Conservation (phyloP, 495 filamentous ascomycete species). For the Xanthoparmelia taractica region DNA sequence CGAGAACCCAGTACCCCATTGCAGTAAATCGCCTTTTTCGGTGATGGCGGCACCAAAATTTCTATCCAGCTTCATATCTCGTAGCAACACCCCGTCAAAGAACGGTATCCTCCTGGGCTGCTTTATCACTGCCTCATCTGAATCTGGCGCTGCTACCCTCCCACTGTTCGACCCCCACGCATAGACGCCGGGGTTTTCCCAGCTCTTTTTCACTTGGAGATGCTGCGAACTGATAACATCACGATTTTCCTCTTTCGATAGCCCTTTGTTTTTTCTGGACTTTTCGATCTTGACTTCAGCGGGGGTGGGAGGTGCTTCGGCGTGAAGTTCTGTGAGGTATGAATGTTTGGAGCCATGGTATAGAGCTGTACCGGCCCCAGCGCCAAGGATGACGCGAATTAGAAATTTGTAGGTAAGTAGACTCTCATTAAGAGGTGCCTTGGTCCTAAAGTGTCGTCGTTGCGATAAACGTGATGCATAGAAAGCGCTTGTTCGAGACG, state of each 20-base stretch:
- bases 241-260: constrained; percentile 58
- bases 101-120: constrained; percentile 68
- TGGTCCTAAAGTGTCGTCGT: constrained; percentile 11
- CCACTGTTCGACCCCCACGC: constrained; percentile 89
- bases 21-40: constrained; percentile 80
- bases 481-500: constrained; percentile 9
- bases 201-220: constrained; percentile 76
- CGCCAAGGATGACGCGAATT: constrained; percentile 7
- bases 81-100: constrained; percentile 76
- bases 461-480: constrained; percentile 3
- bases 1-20: constrained; percentile 81
- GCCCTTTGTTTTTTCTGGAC: constrained; percentile 39
- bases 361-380: constrained; percentile 13
- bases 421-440: neutral
- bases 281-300: constrained; percentile 54
- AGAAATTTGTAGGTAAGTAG: neutral
- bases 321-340: constrained; percentile 30
- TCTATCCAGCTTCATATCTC: constrained; percentile 79
- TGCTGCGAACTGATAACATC: constrained; percentile 70
- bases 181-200: constrained; percentile 86
- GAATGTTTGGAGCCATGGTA: constrained; percentile 17
- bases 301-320: constrained; percentile 41
- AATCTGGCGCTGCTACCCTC: constrained; percentile 75
- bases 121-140: constrained; percentile 66
- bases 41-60: constrained; percentile 82